Evolutionary conservation across 2,329 filamentous ascomycete genomes (phyloP).

Genomic region (Hypoxylon sp.): DNA sequence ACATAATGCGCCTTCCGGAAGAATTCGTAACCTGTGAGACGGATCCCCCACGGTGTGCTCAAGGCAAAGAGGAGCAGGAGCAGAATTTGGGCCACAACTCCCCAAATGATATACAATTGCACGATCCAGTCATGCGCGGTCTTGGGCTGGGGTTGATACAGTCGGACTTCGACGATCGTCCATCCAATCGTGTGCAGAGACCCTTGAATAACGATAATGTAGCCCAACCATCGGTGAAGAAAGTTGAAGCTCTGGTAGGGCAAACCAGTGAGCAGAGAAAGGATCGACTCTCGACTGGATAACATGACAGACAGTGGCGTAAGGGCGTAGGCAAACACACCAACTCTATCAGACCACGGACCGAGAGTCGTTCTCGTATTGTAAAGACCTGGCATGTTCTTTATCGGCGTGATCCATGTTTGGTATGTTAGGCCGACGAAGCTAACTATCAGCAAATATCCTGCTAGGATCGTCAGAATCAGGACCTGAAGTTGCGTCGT

Average conservation of each 20-base stretch:
- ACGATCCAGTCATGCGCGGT: conserved; percentile 70
- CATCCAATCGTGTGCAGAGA: conserved; percentile 79
- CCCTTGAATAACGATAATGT: conserved; percentile 78
- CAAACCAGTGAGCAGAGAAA: conserved; percentile 78
- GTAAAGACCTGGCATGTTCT: conserved; percentile 66
- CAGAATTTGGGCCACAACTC: conserved; percentile 76
- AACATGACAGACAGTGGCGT: conserved; percentile 79
- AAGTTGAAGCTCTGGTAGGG: conserved; percentile 86
- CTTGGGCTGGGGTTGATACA: conserved; percentile 80
- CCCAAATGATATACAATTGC: conserved; percentile 80
- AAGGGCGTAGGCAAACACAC: conserved; percentile 79
- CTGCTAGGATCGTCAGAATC: conserved; percentile 69
- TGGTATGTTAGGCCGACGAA: conserved; percentile 79
- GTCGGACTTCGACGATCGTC: conserved; percentile 74
- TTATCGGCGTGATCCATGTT: conserved; percentile 79
- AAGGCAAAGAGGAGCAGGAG: conserved; percentile 73
- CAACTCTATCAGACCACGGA: conserved; percentile 78
- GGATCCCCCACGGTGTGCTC: conserved; percentile 72
- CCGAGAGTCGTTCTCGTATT: conserved; percentile 78
- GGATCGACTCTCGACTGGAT: conserved; percentile 77
- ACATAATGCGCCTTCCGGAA: conserved; percentile 83
- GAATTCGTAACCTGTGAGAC: conserved; percentile 80
- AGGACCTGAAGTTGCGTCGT: conserved; percentile 78
- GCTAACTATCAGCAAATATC: conserved; percentile 77
- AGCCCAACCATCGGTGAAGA: conserved; percentile 81